Conservation (phyloP, 2,329 filamentous ascomycete species). For the Pleomassaria siparia region DNA sequence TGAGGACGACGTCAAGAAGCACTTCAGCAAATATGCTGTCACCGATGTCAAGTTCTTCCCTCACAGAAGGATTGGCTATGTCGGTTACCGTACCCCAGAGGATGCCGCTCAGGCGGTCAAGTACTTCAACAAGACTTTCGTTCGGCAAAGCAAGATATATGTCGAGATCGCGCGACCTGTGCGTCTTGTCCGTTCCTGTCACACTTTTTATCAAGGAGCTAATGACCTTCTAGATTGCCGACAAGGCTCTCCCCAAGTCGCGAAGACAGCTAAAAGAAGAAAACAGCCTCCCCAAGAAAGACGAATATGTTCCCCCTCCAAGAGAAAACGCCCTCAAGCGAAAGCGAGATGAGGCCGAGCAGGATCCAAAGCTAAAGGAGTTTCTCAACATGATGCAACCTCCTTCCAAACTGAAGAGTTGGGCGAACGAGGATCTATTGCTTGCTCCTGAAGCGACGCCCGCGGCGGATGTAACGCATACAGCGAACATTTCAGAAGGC, state of each 20-base stretch:
- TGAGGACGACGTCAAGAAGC: slow-evolving; percentile 82
- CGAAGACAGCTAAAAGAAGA: slow-evolving; percentile 34
- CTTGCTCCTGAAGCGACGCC: slow-evolving; percentile 14
- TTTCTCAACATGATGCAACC: slow-evolving; percentile 81
- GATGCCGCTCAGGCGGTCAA: slow-evolving; percentile 82
- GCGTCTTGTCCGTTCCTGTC: slow-evolving; percentile 31
- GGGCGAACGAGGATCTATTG: slow-evolving; percentile 57
- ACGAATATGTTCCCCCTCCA: slow-evolving; percentile 29
- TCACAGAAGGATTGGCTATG: slow-evolving; percentile 88
- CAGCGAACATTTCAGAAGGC: slow-evolving; percentile 34
- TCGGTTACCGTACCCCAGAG: slow-evolving; percentile 84
- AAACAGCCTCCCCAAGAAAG: slow-evolving; percentile 19
- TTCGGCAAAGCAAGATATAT: slow-evolving; percentile 90
- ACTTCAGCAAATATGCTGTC: slow-evolving; percentile 79
- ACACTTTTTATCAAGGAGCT: slow-evolving; percentile 22
- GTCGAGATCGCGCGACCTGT: slow-evolving; percentile 88
- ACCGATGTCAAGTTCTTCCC: slow-evolving; percentile 93
- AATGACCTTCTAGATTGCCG: slow-evolving; percentile 34
- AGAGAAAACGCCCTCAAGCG: slow-evolving; percentile 60
- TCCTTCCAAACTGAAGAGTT: slow-evolving; percentile 64
- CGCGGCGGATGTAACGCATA: slow-evolving; percentile 21
- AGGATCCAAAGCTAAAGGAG: slow-evolving; percentile 81
- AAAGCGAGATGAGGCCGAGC: slow-evolving; percentile 58
- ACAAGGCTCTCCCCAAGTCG: slow-evolving; percentile 38
- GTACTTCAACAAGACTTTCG: slow-evolving; percentile 94